Percentiles rank a stretch among this genome's conserved stretches.
These are phyloP conservation scores for Spathaspora sp. DNA, from an alignment of 1,139 yeast genomes.

Conservation along the genomic window DNA sequence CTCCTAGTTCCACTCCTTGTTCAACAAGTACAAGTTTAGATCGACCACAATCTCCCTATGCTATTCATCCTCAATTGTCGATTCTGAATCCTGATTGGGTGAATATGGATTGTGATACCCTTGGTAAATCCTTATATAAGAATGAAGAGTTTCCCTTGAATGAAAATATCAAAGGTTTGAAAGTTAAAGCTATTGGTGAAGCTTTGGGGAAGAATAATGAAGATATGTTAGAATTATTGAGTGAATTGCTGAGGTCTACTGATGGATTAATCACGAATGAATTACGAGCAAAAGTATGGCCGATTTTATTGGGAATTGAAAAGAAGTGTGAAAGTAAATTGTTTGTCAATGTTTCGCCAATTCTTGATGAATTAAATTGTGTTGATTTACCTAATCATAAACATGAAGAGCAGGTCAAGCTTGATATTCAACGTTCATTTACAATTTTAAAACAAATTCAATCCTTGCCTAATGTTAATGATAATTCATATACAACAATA, in stretches of 20 bases:
- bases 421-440: constrained; percentile 78
- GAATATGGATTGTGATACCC: constrained; percentile 47
- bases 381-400: constrained; percentile 47
- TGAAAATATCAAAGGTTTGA: constrained; percentile 38
- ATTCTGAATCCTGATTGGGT: constrained; percentile 45
- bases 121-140: constrained; percentile 50
- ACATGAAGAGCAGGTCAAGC: constrained; percentile 76
- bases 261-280: constrained; percentile 49
- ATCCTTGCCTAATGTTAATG: constrained; percentile 17
- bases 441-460: constrained; percentile 37
- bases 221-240: constrained; percentile 27
- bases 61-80: constrained; percentile 3
- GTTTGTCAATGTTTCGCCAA: constrained; percentile 2
- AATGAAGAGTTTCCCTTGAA: constrained; percentile 41
- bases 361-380: constrained; percentile 23
- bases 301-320: constrained; percentile 32
- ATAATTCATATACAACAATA: constrained; percentile 35
- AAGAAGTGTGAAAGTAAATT: background rate
- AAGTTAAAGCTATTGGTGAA: constrained; percentile 31
- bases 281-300: constrained; percentile 49
- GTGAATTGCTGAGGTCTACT: constrained; percentile 40
- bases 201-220: constrained; percentile 7
- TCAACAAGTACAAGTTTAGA: background rate
- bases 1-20: background rate
- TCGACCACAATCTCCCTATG: background rate